Evolutionary conservation across 495 filamentous ascomycete genomes (phyloP), one percentile per base, ranked within the genome.

Genomic region (Talaromyces ruber): DNA sequence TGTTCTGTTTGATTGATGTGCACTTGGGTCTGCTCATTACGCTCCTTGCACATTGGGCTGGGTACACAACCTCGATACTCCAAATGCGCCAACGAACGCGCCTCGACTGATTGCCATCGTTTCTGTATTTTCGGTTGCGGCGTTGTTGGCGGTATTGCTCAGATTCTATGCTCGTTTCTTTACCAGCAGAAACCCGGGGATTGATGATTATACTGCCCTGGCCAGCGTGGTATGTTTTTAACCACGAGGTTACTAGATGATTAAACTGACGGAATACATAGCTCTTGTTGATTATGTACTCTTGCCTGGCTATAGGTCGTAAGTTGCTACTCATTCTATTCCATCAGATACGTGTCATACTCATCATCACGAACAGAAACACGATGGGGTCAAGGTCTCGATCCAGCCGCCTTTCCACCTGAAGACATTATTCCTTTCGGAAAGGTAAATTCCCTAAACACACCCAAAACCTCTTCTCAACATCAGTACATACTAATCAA

Each of bases 1-100:
- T 84, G 58, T 84, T 74, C 34, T 79, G 58, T 0, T 72, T 70
- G 0, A 81, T 39, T 39, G 30, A 34, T 34, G 34, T 39, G 34
- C 14, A 39, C 14, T 39, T 39, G 34, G 52, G 52, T 29, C 1
- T 55, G 52, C 52, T 26, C 52, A 55, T 55, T 26, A 0, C 22
- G 52, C 26, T 18, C 26, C 52, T 16, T 26, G 52, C 61, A 63
- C 39, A 59, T 73, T 74, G 71, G 52, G 60, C 56, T 75, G 72
- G 71, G 70, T 73, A 26, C 58, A 73, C 62, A 75, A 72, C 25
- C 67, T 72, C 43, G 29, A 69, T 11, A 24, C 50, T 25, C 55
- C 60, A 5, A 70, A 73, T 53, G 67, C 67, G 6, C 51, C 68
- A 37, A 69, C 61, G 29, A 58, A 66, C 2, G 64, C 68, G 7